These are phyloP conservation scores for Glebionis coronaria DNA, from an alignment of 129 eudicot species.

Conservation along the genomic window DNA sequence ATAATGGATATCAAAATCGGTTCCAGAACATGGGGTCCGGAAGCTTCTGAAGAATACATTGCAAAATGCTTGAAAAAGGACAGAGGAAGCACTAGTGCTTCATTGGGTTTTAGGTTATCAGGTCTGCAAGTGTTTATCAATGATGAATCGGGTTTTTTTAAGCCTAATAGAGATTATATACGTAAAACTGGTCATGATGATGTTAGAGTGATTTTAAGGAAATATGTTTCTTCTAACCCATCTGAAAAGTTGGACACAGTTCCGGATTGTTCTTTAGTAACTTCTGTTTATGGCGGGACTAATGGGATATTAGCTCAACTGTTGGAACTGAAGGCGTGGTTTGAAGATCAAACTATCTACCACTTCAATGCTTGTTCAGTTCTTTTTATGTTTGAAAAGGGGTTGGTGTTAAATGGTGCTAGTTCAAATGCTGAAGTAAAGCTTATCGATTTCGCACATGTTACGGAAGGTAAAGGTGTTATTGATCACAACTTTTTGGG, in stretches of 20 bases:
- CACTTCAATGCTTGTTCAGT: conserved; percentile 85
- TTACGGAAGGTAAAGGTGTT: conserved; percentile 59
- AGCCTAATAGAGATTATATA: conserved; percentile 47
- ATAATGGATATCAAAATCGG: conserved; percentile 88
- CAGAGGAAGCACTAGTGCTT: conserved; percentile 47
- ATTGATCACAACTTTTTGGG: conserved; percentile 96
- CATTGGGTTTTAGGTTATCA: conserved; percentile 71
- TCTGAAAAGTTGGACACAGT: conserved; percentile 27
- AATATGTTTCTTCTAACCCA: conserved; percentile 59
- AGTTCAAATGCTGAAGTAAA: conserved; percentile 51
- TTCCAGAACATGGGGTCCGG: conserved; percentile 75
- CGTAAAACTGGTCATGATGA: conserved; percentile 49
- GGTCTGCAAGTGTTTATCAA: conserved; percentile 52
- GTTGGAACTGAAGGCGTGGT: conserved; percentile 81
- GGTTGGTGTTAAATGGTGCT: conserved; percentile 30
- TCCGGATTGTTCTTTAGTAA: conserved; percentile 61
- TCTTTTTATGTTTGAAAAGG: conserved; percentile 61
- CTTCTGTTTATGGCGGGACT: conserved; percentile 68
- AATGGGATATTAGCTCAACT: conserved; percentile 74
- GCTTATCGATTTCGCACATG: conserved; percentile 91
- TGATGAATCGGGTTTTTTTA: conserved; percentile 55
- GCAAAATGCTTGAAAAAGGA: conserved; percentile 72
- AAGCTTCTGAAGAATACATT: conserved; percentile 61
- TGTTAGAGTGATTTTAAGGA: conserved; percentile 47
- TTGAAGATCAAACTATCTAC: conserved; percentile 74